Conservation (phyloP, 306 rosid species). For the Vicia faba region DNA sequence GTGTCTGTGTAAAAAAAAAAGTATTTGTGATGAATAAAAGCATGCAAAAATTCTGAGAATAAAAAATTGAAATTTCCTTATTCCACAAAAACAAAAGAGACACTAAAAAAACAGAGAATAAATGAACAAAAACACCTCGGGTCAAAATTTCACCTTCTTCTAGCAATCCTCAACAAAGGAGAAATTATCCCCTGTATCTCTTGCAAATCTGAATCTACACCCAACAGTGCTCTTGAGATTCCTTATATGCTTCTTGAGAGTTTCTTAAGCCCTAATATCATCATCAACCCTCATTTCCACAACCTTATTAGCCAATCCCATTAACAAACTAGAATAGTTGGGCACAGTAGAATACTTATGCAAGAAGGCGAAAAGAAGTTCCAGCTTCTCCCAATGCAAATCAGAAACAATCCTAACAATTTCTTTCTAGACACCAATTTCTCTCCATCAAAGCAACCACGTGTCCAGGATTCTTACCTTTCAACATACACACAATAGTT, state of each 20-base stretch:
- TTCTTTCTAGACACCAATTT: constrained; percentile 83
- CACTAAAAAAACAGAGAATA: neutral
- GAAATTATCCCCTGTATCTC: constrained; percentile 87
- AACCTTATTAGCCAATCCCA: constrained; percentile 77
- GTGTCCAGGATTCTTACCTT: constrained; percentile 63
- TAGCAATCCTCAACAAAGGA: constrained; percentile 77
- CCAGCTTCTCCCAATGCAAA: constrained; percentile 66
- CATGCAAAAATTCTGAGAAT: constrained; percentile 24
- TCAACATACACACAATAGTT: constrained; percentile 68
- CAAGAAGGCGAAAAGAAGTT: constrained; percentile 60
- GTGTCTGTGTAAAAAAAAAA: too few relatives aligned
- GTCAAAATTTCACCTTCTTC: constrained; percentile 57
- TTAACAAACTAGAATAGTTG: constrained; percentile 58
- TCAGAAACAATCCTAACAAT: constrained; percentile 57
- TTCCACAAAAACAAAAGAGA: constrained; percentile 18
- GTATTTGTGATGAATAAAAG: neutral
- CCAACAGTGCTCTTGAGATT: constrained; percentile 69
- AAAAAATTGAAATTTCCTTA: too few relatives aligned
- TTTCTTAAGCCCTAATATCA: constrained; percentile 58
- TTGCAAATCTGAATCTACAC: constrained; percentile 77
- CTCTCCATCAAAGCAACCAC: constrained; percentile 87
- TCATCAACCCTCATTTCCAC: constrained; percentile 68
- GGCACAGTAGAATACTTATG: constrained; percentile 63
- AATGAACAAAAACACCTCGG: constrained; percentile 24
- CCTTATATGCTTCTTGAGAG: constrained; percentile 51